Base-by-base conservation (phyloP, 306 rosid species). In the Cyamopsis tetragonoloba region DNA sequence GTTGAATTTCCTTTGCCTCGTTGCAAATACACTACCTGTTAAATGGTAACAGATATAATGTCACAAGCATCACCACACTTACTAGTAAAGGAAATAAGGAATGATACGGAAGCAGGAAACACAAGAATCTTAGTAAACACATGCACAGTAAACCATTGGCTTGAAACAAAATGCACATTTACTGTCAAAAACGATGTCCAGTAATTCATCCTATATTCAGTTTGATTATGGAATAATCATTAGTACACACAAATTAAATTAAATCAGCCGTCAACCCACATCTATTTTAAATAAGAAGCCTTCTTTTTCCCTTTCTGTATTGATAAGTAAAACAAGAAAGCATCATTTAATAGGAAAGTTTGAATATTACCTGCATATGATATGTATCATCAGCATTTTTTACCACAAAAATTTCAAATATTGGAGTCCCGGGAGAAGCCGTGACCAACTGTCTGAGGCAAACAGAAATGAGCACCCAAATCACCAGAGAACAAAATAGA, bases 391-490 rank as follows among this genome's bases (percentile, higher is more conserved):
- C 96, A 3, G 76, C 77, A 58, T 82, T 81, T 83, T 91, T 88
- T 46, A 88, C 95, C 49, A 95, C 96, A 79, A 78, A 95, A 66
- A 95, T 91, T 85, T 95, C 99, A 61, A 95, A 91, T 19, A 88
- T 59, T 34, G 99, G 97, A 54, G 89, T 90, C 64, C 99, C 99
- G 0, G 88, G 80, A 14, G 99, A 87, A 72, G 85, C 82, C 26
- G 89, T 79, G 44, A 88, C 80, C 92, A 95, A 81, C 70, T 95
- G 96, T 48, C 99, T 95, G 96, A 62, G 80, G 55, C 20, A 80
- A 75, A 62, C 68, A 78, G 47, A 27, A 65, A 71, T 77, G 62
- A 84, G 65, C 26, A 71, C 9, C 60, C 42, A 48, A 62, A 42
- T 48, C 12, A 51, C 47, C 14, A 7, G 71, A 65, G n/a, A n/a